Evolutionary conservation across 176 grass and related monocot genomes (phyloP).

Genomic region (Themeda triandra): DNA sequence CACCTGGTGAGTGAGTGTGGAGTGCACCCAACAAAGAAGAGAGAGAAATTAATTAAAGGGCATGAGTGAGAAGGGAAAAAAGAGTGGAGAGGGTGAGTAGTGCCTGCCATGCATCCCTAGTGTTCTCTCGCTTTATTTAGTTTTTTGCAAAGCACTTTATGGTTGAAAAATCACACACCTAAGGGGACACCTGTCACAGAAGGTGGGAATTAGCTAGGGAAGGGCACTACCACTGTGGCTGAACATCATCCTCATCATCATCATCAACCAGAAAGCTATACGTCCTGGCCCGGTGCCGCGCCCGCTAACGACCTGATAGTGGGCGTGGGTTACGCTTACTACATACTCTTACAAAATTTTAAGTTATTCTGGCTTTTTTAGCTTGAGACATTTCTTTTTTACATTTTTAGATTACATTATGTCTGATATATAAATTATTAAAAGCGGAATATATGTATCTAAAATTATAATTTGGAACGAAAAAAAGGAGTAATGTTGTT

Average conservation of each 20-base stretch:
- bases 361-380: no score
- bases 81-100: constrained; percentile 23
- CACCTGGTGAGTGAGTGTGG: constrained; percentile 32
- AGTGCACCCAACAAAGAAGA: constrained; percentile 37
- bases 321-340: no score
- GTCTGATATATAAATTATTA: no score
- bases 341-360: no score
- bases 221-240: not conserved
- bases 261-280: not conserved
- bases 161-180: constrained; percentile 3
- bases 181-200: constrained; percentile 10
- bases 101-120: constrained; percentile 3
- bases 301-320: no score
- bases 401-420: no score
- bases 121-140: not conserved
- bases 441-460: no score
- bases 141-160: constrained; percentile 30
- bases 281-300: no score
- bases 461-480: no score
- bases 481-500: no score
- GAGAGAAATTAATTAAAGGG: not conserved
- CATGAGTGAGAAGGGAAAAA: not conserved
- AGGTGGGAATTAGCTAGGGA: not conserved
- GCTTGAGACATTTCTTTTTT: no score
- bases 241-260: constrained; percentile 8